Percentiles rank a stretch among this genome's conserved stretches.
phyloP scores from a whole-genome alignment of 2,329 filamentous ascomycete species.

The Paecilomyces dactylethromorphus region DNA sequence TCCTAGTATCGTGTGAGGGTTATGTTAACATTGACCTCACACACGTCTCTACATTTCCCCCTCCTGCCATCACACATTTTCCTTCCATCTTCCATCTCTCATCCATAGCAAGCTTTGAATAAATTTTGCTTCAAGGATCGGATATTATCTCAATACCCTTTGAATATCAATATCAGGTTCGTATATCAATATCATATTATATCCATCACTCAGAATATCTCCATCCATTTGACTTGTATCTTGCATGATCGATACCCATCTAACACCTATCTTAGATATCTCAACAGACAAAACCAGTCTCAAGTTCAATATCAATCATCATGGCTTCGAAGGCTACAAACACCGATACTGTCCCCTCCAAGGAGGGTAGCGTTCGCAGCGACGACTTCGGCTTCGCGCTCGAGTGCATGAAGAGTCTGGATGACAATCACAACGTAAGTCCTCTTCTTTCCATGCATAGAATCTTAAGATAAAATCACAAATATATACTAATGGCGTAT shows the following conservation, averaged over 20 bases:
- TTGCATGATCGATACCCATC: background rate
- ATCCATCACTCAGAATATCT: background rate
- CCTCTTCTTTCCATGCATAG: background rate
- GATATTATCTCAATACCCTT: too few species aligned
- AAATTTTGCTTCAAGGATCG: too few species aligned
- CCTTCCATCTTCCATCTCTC: background rate
- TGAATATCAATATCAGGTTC: background rate
- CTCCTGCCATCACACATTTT: background rate
- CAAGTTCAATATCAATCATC: background rate
- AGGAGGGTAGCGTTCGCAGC: background rate
- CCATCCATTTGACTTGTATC: background rate
- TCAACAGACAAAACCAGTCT: background rate
- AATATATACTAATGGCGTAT: background rate
- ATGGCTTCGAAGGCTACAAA: background rate
- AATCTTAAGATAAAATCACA: too few species aligned
- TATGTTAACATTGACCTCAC: background rate
- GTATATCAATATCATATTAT: background rate
- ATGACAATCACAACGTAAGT: background rate
- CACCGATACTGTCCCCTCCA: background rate
- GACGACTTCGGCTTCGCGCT: background rate
- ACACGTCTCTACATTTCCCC: background rate
- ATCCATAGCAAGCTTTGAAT: background rate
- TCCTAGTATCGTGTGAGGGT: background rate
- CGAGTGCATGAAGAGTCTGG: background rate
- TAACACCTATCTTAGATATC: background rate